Percentiles rank a stretch among this genome's conserved stretches.
phyloP scores from a whole-genome alignment of 768 basidiomycete species.

The Mrakia frigida region DNA sequence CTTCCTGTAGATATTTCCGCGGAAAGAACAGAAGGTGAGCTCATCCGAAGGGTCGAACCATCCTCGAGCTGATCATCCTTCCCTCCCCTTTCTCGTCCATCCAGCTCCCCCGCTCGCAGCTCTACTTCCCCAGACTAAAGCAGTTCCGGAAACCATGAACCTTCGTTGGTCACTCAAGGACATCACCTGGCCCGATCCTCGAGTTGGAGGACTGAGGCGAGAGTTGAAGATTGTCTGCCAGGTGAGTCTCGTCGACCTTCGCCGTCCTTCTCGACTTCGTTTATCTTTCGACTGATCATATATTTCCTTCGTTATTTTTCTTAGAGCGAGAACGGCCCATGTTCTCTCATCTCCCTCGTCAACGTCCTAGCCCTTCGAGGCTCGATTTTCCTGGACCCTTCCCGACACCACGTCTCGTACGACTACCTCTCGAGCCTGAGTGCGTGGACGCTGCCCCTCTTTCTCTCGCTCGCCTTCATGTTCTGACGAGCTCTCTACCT shows the following conservation, averaged over 20 bases:
- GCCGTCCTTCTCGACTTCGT: neutral
- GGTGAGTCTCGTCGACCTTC: slow-evolving; percentile 6
- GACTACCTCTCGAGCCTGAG: slow-evolving; percentile 25
- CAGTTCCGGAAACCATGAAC: neutral
- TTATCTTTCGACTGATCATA: neutral
- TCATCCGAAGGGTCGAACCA: neutral
- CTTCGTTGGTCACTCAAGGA: slow-evolving; percentile 36
- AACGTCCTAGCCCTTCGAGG: slow-evolving; percentile 85
- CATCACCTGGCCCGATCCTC: slow-evolving; percentile 38
- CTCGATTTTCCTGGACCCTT: slow-evolving; percentile 57
- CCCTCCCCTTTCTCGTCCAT: neutral
- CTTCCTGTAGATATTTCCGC: no score
- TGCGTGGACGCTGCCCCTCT: neutral
- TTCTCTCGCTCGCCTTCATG: neutral
- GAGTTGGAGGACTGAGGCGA: slow-evolving; percentile 35
- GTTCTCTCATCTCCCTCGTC: slow-evolving; percentile 50
- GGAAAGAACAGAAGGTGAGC: neutral
- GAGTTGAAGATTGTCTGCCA: slow-evolving; percentile 36
- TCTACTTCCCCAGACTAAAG: neutral
- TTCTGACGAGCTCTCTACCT: neutral
- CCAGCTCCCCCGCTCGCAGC: neutral
- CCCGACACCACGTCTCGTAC: slow-evolving; percentile 10
- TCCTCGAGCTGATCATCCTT: neutral
- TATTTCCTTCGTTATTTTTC: neutral
- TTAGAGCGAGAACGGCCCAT: slow-evolving; percentile 38